Base-by-base conservation (phyloP, 2,329 filamentous ascomycete species). In the Sarocladium oryzae region DNA sequence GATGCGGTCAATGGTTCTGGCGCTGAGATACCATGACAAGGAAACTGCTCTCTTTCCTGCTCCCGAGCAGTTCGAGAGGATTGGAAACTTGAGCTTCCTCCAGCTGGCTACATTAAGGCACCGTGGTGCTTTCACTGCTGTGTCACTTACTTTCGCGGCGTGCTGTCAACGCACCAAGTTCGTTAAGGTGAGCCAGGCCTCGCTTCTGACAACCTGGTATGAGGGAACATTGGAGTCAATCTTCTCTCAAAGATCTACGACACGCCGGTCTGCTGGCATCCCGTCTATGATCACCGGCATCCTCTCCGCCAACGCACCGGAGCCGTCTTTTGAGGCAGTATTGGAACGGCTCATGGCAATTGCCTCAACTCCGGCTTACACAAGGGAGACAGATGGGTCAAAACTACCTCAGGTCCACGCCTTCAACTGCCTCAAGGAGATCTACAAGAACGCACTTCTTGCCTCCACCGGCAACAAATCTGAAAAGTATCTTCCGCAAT, bases 351-450 rank as follows among this genome's bases (percentile, higher is more conserved):
- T 90, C 4, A 77, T 81, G 54, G 63, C 67, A 3, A 82, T 88
- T 50, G 81, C 84, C 5, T 67, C 73, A 21, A 66, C 71, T 20
- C 74, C 79, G 48, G 78, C 78, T 3, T 69, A 64, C 9, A 72
- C 77, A 37, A 73, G 76, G 0, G 75, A 81, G 53, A 81, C 78
- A 0, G 81, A 85, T 53, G 81, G 77, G 26, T 78, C 78, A 2
- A 85, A 86, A 36, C 70, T 97, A 4, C 86, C 90, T 0, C 92
- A 99, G 66, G 93, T 99, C 0, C 93, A 99, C 66, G 90, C 93
- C 0, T 79, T 96, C 63, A 99, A 99, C 64, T 96, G 88, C 54
- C 72, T 99, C 52, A 93, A 93, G 63, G 90, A 95, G 56, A 85
- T 96, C 2, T 93, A 96, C 67, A 92, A 88, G 52, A 90, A 85